phyloP scores from a whole-genome alignment of 2,329 filamentous ascomycete species.

The Botryotinia narcissicola region DNA sequence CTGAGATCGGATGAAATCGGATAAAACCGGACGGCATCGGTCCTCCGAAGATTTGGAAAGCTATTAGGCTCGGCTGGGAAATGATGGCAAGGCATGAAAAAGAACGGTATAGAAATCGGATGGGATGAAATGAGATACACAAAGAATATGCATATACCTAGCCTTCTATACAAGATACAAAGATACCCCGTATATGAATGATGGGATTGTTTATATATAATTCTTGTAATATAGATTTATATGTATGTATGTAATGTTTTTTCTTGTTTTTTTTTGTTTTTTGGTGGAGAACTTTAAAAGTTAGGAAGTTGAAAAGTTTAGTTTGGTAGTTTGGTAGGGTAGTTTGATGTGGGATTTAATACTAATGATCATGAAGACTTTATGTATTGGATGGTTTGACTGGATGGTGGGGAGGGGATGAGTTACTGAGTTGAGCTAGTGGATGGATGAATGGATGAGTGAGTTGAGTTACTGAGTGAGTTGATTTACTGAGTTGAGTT shows the following conservation, averaged over 20 bases:
- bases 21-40: background rate
- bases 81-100: background rate
- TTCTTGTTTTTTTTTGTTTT: background rate
- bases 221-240: background rate
- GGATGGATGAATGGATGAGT: no score
- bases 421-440: no score
- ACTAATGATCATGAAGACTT: no score
- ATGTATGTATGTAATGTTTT: background rate
- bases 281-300: background rate
- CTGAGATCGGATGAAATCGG: background rate
- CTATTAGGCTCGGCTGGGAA: background rate
- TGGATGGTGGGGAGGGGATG: no score
- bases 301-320: background rate
- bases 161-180: background rate
- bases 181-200: constrained; percentile 1
- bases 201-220: background rate
- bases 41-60: background rate
- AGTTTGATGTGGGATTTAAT: no score
- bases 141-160: background rate
- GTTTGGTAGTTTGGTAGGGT: background rate
- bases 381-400: no score
- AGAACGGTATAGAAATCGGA: background rate
- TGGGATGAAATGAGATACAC: no score
- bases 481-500: no score
- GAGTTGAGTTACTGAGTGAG: no score